phyloP scores from a whole-genome alignment of 2,329 filamentous ascomycete genomes.

The Coleophoma eucalyptorum region DNA sequence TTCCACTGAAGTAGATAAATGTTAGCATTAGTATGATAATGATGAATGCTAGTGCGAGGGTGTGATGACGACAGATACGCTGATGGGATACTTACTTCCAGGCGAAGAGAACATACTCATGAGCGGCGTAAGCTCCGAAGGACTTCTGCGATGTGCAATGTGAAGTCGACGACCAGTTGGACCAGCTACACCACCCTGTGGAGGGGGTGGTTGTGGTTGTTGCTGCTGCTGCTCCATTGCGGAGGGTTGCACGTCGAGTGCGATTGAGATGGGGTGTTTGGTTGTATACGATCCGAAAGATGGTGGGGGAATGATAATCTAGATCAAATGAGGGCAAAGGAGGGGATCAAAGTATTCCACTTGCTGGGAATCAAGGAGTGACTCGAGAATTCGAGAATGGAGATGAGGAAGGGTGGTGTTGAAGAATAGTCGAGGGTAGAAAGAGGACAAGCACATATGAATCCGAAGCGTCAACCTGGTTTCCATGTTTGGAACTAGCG shows the following conservation, averaged over 20 bases:
- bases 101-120: constrained; percentile 78
- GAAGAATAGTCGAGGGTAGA: constrained; percentile 35
- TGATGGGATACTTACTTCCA: constrained; percentile 50
- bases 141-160: constrained; percentile 95
- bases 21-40: constrained; percentile 9
- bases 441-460: constrained; percentile 20
- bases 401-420: constrained; percentile 39
- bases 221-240: constrained; percentile 53
- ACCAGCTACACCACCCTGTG: constrained; percentile 59
- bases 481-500: constrained; percentile 5
- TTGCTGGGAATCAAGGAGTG: constrained; percentile 23
- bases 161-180: constrained; percentile 87
- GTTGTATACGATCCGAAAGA: constrained; percentile 23
- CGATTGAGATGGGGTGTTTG: constrained; percentile 25
- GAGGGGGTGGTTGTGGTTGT: constrained; percentile 35
- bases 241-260: constrained; percentile 42
- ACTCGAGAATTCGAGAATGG: constrained; percentile 30
- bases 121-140: constrained; percentile 92
- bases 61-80: constrained; percentile 21
- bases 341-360: constrained; percentile 17
- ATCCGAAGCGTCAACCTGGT: neutral
- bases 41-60: neutral
- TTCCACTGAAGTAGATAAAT: constrained; percentile 63
- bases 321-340: constrained; percentile 25
- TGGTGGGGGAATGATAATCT: constrained; percentile 7